phyloP scores from a whole-genome alignment of 78 protist genomes.

The Polysphondylium violaceum region DNA sequence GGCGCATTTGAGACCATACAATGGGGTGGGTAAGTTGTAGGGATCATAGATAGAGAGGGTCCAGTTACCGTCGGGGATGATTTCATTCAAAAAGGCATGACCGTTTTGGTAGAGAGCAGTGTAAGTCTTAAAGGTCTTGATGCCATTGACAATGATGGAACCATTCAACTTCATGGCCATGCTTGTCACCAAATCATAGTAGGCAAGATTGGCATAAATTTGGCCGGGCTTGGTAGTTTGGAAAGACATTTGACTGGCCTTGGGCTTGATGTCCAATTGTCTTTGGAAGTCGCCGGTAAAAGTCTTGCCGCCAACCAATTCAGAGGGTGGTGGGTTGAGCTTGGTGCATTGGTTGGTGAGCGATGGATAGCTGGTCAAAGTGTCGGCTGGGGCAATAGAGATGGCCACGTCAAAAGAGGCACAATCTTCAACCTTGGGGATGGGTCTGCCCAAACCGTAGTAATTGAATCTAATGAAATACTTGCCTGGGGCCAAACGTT shows the following conservation, averaged over 20 bases:
- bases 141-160: slow-evolving; percentile 21
- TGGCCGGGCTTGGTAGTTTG: background rate
- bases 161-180: slow-evolving; percentile 25
- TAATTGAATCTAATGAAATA: slow-evolving; percentile 31
- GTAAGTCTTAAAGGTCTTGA: background rate
- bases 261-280: background rate
- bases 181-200: slow-evolving; percentile 39
- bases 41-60: slow-evolving; percentile 22
- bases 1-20: slow-evolving; percentile 15
- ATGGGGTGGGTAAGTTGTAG: slow-evolving; percentile 3
- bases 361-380: background rate
- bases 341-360: background rate
- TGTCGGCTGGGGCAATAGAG: background rate
- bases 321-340: background rate
- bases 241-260: background rate
- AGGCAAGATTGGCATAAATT: background rate
- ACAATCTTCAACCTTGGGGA: slow-evolving; percentile 63
- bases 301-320: background rate
- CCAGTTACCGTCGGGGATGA: slow-evolving; percentile 38
- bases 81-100: slow-evolving; percentile 32
- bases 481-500: background rate
- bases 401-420: slow-evolving; percentile 13
- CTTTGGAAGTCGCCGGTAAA: background rate
- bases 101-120: slow-evolving; percentile 45
- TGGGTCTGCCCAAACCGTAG: slow-evolving; percentile 29